phyloP scores from a whole-genome alignment of 108 stramenopile species.

The Skeletonema potamos region DNA sequence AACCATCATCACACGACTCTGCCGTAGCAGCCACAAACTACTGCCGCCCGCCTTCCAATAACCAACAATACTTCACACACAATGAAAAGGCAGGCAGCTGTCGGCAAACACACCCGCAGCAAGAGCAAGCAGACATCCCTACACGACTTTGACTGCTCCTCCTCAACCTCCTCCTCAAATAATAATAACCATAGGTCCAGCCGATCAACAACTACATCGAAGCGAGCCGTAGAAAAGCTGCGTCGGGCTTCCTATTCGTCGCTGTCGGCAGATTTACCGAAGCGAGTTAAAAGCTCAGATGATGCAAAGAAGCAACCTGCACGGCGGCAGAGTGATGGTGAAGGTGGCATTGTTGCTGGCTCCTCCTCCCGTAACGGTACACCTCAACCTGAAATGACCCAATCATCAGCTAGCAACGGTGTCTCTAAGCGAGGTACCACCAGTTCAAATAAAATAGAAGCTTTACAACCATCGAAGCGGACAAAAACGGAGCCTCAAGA shows the following conservation, averaged over 20 bases:
- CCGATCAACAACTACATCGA: not conserved
- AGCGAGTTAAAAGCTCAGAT: not conserved
- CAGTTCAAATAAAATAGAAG: not conserved
- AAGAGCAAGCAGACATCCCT: constrained; percentile 9
- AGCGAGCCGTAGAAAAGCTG: not conserved
- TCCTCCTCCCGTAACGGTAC: not conserved
- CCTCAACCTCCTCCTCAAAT: not conserved
- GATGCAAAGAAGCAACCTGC: not conserved
- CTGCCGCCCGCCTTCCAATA: too few species aligned
- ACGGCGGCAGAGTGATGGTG: not conserved
- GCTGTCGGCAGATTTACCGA: not conserved
- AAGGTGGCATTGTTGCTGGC: not conserved
- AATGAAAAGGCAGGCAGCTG: not conserved
- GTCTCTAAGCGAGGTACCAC: not conserved
- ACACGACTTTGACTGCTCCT: constrained; percentile 3
- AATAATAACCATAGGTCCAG: not conserved
- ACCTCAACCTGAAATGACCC: not conserved
- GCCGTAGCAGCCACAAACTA: too few species aligned
- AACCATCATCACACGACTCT: too few species aligned
- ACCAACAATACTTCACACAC: not conserved
- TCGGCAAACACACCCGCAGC: constrained; percentile 9
- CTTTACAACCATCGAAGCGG: not conserved
- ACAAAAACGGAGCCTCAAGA: not conserved
- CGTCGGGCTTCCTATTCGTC: not conserved
- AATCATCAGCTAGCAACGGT: not conserved